These are phyloP conservation scores for Pseudognaphalium luteoalbum DNA, from an alignment of 129 eudicot species.

Conservation along the genomic window DNA sequence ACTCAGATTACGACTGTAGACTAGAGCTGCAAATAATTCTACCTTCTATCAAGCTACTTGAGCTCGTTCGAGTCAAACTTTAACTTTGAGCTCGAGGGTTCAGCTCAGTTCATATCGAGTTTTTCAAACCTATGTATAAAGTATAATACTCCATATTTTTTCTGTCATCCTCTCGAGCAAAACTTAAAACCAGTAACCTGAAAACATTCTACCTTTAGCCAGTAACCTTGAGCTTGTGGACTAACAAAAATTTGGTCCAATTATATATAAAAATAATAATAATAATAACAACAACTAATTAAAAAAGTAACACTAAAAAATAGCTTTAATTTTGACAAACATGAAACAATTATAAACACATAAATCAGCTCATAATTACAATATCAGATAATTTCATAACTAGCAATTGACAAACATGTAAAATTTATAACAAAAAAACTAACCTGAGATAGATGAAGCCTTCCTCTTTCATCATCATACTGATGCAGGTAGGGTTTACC, in stretches of 20 bases:
- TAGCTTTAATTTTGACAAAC: not conserved
- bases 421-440: not conserved
- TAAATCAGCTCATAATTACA: not conserved
- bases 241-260: conserved; percentile 9
- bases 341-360: not conserved
- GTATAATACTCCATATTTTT: too few relatives aligned
- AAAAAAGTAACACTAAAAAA: not conserved
- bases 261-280: too few relatives aligned
- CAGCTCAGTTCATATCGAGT: not conserved
- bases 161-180: too few relatives aligned
- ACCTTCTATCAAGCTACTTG: not conserved
- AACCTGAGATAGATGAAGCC: conserved; percentile 90
- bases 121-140: not conserved
- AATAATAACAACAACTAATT: too few relatives aligned
- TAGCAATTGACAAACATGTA: not conserved
- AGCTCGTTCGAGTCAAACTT: not conserved
- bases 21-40: not conserved
- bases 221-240: not conserved
- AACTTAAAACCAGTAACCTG: too few relatives aligned
- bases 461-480: conserved; percentile 58
- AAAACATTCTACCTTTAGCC: not conserved
- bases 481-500: conserved; percentile 70
- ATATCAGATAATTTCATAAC: not conserved
- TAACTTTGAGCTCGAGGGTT: too few relatives aligned
- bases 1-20: not conserved